phyloP scores from a whole-genome alignment of 1,284 basidiomycete species.

The Pisolithus thermaeus region DNA sequence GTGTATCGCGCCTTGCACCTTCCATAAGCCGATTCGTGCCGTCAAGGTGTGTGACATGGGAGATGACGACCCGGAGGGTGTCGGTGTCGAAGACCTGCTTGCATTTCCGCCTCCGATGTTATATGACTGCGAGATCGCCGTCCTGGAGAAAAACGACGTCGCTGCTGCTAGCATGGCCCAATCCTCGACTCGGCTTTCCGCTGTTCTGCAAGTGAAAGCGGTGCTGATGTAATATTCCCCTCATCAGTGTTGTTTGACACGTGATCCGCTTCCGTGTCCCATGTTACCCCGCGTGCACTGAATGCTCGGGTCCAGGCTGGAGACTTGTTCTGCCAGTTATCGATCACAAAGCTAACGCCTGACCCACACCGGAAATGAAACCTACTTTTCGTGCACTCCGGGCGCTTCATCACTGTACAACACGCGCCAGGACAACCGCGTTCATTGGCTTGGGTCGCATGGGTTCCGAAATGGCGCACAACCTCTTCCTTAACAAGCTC shows the following conservation, averaged over 20 bases:
- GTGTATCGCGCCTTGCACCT: constrained; percentile 76
- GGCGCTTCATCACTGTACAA: constrained; percentile 14
- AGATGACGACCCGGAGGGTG: constrained; percentile 41
- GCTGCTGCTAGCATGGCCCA: constrained; percentile 78
- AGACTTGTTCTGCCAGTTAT: too few species aligned
- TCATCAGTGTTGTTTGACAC: too few species aligned
- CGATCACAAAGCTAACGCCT: neutral
- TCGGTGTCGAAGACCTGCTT: constrained; percentile 60
- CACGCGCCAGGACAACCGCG: constrained; percentile 51
- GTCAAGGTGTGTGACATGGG: constrained; percentile 42
- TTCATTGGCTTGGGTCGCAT: constrained; percentile 81
- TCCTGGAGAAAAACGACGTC: constrained; percentile 83
- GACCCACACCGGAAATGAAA: constrained; percentile 15
- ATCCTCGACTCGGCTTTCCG: neutral
- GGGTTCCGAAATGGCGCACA: constrained; percentile 82
- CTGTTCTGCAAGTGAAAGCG: too few species aligned
- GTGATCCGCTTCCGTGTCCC: too few species aligned
- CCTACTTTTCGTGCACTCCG: constrained; percentile 37
- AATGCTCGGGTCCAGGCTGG: too few species aligned
- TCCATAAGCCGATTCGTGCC: constrained; percentile 82
- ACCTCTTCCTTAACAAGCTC: constrained; percentile 68
- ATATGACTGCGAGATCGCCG: constrained; percentile 82
- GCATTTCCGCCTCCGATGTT: constrained; percentile 48
- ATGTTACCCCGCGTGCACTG: too few species aligned
- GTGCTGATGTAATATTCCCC: too few species aligned